These are phyloP conservation scores for Begonia loranthoides DNA, from an alignment of 306 rosid genomes.

Conservation along the genomic window DNA sequence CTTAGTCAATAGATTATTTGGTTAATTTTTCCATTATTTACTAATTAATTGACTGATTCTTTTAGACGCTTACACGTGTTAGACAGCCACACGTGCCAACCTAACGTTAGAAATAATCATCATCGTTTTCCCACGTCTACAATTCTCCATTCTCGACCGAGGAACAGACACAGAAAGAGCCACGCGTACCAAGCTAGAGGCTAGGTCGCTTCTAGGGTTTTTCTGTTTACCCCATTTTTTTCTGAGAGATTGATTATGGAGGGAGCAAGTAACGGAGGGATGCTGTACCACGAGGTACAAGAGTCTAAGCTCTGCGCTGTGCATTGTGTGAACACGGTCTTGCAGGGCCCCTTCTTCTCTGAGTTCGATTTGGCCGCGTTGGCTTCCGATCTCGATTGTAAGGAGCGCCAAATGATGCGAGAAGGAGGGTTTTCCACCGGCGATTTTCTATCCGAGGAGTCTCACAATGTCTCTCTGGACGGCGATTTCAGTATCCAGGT, in stretches of 20 bases:
- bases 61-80: no score
- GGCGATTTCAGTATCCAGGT: slow-evolving; percentile 99
- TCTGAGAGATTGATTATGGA: slow-evolving; percentile 35
- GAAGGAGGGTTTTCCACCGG: slow-evolving; percentile 34
- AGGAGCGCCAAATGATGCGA: slow-evolving; percentile 87
- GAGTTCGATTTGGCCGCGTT: slow-evolving; percentile 96
- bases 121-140: no score
- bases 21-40: no score
- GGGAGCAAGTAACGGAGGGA: slow-evolving; percentile 91
- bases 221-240: no score
- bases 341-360: slow-evolving; percentile 93
- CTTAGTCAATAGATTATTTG: no score
- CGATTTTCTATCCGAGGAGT: slow-evolving; percentile 69
- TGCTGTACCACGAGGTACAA: slow-evolving; percentile 95
- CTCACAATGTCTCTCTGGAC: slow-evolving; percentile 89
- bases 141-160: no score
- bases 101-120: no score
- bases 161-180: no score
- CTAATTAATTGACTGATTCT: no score
- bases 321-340: slow-evolving; percentile 87
- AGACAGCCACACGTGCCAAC: no score
- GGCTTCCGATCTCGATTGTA: slow-evolving; percentile 83
- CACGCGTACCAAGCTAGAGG: no score
- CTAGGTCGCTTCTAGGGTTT: no score
- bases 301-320: slow-evolving; percentile 97